Conservation (phyloP, 192 early-diverging fungal species). For the Coemansia sp. region DNA sequence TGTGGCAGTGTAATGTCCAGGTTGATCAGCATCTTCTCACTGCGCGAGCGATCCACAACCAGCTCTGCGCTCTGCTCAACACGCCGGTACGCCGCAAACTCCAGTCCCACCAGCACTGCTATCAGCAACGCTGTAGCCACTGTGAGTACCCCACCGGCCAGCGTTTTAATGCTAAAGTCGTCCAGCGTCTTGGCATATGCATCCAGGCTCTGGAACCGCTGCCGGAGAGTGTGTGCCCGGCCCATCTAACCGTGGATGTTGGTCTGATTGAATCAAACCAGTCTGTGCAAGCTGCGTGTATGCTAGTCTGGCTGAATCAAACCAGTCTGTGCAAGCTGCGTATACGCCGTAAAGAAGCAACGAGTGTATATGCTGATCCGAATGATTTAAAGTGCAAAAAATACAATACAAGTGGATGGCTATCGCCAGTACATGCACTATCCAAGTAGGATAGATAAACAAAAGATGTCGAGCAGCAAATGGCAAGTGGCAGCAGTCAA, state of each 20-base stretch:
- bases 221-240: constrained; percentile 8
- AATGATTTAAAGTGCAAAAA: background rate
- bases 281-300: background rate
- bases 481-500: background rate
- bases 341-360: background rate
- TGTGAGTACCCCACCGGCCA: constrained; percentile 83
- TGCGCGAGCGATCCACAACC: constrained; percentile 78
- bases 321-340: background rate
- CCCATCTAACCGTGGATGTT: constrained; percentile 2
- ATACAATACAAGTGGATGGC: no score
- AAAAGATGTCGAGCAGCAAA: background rate
- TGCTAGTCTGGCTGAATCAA: background rate
- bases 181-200: constrained; percentile 97
- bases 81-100: constrained; percentile 77
- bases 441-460: no score
- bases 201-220: constrained; percentile 64
- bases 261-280: background rate
- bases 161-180: constrained; percentile 85
- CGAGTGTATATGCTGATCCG: background rate
- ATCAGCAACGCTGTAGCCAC: constrained; percentile 74
- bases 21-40: constrained; percentile 86
- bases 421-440: no score
- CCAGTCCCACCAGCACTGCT: constrained; percentile 70
- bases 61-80: constrained; percentile 70
- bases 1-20: constrained; percentile 89